A percentile compares a stretch with the other conserved stretches of the same genome.
phyloP scores from a whole-genome alignment of 176 grass and related monocot species.

The Canna indica region DNA sequence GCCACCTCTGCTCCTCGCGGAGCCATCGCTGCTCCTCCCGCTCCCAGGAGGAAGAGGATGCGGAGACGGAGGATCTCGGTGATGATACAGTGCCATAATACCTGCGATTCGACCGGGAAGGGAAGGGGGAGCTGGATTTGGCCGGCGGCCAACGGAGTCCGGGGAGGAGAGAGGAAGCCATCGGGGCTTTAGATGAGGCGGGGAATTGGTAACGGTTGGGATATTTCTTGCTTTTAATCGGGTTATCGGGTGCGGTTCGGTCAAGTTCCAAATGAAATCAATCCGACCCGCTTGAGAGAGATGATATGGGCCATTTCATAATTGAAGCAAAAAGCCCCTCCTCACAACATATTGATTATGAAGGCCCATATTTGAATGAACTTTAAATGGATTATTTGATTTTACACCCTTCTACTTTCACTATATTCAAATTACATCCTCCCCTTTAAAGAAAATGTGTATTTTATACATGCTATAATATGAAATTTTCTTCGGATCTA shows the following conservation, averaged over 20 bases:
- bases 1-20: slow-evolving; percentile 79
- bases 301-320: too few relatives aligned
- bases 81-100: slow-evolving; percentile 1
- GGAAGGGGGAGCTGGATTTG: slow-evolving; percentile 4
- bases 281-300: not conserved
- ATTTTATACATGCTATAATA: too few relatives aligned
- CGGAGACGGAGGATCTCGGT: not conserved
- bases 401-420: too few relatives aligned
- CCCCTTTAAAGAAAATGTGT: too few relatives aligned
- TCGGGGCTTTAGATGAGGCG: slow-evolving; percentile 7
- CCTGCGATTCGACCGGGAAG: not conserved
- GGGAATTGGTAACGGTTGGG: not conserved
- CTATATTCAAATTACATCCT: too few relatives aligned
- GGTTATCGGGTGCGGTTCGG: not conserved
- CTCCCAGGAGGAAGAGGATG: slow-evolving; percentile 32
- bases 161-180: slow-evolving; percentile 28
- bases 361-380: too few relatives aligned
- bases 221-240: not conserved
- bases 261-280: not conserved
- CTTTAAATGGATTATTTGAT: too few relatives aligned
- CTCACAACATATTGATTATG: too few relatives aligned
- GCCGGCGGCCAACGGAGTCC: slow-evolving; percentile 18
- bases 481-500: too few relatives aligned
- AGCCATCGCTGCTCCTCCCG: slow-evolving; percentile 70
- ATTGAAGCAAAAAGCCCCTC: too few relatives aligned